These are phyloP conservation scores for Fonsecaea nubica DNA, from an alignment of 2,329 filamentous ascomycete species.

Conservation along the genomic window DNA sequence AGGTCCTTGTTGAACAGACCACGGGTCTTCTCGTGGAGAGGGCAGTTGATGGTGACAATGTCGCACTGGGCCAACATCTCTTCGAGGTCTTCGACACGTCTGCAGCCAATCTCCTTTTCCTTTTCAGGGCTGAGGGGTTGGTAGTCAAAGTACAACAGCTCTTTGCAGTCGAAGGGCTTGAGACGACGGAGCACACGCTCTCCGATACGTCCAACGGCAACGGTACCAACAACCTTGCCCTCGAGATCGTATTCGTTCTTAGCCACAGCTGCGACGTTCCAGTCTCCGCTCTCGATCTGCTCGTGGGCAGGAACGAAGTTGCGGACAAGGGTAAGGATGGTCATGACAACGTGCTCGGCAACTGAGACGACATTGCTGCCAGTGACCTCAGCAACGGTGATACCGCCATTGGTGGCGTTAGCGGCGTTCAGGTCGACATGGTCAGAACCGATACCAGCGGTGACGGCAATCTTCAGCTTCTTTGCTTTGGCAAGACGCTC, in stretches of 20 bases:
- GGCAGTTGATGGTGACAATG: conserved; percentile 99
- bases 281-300: conserved; percentile 85
- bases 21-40: conserved; percentile 95
- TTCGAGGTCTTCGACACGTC: conserved; percentile 85
- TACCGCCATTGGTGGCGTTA: conserved; percentile 96
- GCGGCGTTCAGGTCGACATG: conserved; percentile 96
- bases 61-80: conserved; percentile 95
- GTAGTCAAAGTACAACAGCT: conserved; percentile 99
- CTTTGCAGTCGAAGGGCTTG: conserved; percentile 99
- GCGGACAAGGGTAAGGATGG: conserved; percentile 91
- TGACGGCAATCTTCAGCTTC: conserved; percentile 97
- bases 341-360: conserved; percentile 99
- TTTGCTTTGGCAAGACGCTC: conserved; percentile 97
- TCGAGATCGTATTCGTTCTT: conserved; percentile 99
- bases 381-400: conserved; percentile 97
- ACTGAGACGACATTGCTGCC: conserved; percentile 98
- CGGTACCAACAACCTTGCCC: conserved; percentile 96
- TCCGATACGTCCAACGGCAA: conserved; percentile 95
- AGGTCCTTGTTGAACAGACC: conserved; percentile 99
- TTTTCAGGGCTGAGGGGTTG: conserved; percentile 84
- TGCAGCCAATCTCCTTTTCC: conserved; percentile 94
- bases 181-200: conserved; percentile 96
- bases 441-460: conserved; percentile 96
- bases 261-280: conserved; percentile 93
- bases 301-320: conserved; percentile 99